These are phyloP conservation scores for Trichosporon inkin DNA, from an alignment of 1,284 basidiomycete species.

Conservation along the genomic window DNA sequence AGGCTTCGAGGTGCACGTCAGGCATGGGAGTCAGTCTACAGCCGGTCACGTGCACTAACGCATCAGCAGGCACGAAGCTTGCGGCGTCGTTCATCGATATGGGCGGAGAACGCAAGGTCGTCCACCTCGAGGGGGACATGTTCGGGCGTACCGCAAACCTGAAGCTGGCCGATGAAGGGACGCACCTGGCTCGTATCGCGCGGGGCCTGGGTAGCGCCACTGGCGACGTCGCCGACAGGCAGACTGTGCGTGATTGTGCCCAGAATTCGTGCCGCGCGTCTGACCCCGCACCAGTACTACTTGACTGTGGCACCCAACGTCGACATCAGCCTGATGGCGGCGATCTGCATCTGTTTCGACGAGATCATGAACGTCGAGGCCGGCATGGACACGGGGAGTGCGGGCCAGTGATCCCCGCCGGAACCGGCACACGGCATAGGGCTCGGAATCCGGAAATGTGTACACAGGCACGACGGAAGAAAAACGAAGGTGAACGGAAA, in stretches of 20 bases:
- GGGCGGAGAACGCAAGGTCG: background rate
- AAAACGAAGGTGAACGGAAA: no score
- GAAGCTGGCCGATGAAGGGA: conserved; percentile 4
- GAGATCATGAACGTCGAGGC: conserved; percentile 11
- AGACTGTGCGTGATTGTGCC: conserved; percentile 13
- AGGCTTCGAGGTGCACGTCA: background rate
- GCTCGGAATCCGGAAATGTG: no score
- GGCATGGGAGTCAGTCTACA: background rate
- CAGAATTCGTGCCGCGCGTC: background rate
- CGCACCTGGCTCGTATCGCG: conserved; percentile 12
- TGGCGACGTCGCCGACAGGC: conserved; percentile 13
- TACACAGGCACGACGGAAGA: no score
- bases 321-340: conserved; percentile 17
- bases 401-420: background rate
- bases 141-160: conserved; percentile 16
- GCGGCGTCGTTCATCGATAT: conserved; percentile 9
- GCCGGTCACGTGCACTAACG: background rate
- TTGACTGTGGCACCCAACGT: conserved; percentile 20
- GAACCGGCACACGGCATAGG: background rate
- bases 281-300: conserved; percentile 8
- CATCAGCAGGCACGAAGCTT: conserved; percentile 13
- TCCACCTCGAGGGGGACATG: conserved; percentile 14
- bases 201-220: conserved; percentile 10
- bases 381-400: background rate
- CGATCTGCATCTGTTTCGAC: conserved; percentile 18